Conservation (phyloP, 306 rosid species). For the Medicago arabica region DNA sequence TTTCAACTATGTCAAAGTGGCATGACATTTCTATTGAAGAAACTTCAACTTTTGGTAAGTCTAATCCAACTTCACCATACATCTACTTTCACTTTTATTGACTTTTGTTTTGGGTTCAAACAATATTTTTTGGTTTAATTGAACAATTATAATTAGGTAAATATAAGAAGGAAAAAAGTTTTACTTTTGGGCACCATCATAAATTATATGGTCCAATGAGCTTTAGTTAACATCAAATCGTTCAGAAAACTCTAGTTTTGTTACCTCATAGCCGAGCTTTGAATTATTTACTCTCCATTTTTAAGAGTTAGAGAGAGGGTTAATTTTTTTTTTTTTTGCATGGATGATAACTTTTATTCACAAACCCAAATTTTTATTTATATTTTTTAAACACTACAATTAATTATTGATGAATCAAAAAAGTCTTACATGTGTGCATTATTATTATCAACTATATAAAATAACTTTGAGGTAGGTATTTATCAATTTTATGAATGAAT, state of each 20-base stretch:
- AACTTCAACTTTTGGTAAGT: slow-evolving; percentile 87
- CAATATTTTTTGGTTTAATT: background rate
- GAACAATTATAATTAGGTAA: background rate
- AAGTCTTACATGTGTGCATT: background rate
- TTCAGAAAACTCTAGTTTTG: no score
- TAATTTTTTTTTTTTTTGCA: no score
- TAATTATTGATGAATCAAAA: background rate
- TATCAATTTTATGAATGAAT: slow-evolving; percentile 31
- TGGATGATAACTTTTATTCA: no score
- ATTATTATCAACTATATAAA: background rate
- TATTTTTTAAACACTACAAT: background rate
- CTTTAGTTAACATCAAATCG: no score
- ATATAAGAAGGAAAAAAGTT: background rate
- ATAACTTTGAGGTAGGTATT: background rate
- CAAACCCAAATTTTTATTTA: background rate
- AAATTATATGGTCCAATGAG: no score
- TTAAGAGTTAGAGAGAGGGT: no score
- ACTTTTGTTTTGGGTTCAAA: background rate
- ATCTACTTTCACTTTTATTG: background rate
- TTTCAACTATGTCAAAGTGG: slow-evolving; percentile 75
- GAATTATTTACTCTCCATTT: no score
- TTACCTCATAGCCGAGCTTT: no score
- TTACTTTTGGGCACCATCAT: background rate
- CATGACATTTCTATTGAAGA: slow-evolving; percentile 76
- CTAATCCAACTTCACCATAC: background rate